Conservation (phyloP, 345 rosid species). For the Populus pruinosa region DNA sequence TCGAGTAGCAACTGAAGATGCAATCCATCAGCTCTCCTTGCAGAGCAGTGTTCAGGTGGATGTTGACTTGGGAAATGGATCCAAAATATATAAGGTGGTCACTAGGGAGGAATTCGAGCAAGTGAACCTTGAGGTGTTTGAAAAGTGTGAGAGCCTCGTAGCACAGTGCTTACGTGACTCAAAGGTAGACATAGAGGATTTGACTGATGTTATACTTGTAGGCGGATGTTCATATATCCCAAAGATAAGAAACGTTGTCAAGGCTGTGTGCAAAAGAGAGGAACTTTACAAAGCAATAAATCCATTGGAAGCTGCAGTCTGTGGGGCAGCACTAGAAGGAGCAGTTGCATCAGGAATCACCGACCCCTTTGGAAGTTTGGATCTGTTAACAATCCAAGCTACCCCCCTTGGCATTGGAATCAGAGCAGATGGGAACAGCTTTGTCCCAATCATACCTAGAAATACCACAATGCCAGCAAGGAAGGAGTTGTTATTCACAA, state of each 20-base stretch:
- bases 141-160: slow-evolving; percentile 57
- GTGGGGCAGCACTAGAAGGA: slow-evolving; percentile 86
- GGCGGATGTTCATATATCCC: slow-evolving; percentile 87
- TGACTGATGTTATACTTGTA: slow-evolving; percentile 66
- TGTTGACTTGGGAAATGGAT: slow-evolving; percentile 65
- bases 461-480: slow-evolving; percentile 77
- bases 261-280: slow-evolving; percentile 43
- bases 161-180: slow-evolving; percentile 69
- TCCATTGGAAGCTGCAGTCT: slow-evolving; percentile 71
- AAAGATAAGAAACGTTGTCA: slow-evolving; percentile 43
- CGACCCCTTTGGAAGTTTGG: slow-evolving; percentile 80
- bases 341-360: slow-evolving; percentile 81
- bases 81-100: slow-evolving; percentile 44
- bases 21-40: slow-evolving; percentile 59
- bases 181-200: slow-evolving; percentile 47
- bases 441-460: slow-evolving; percentile 59
- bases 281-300: slow-evolving; percentile 56
- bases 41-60: slow-evolving; percentile 46
- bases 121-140: slow-evolving; percentile 57
- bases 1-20: slow-evolving; percentile 74
- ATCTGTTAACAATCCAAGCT: slow-evolving; percentile 77
- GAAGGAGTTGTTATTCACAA: slow-evolving; percentile 64
- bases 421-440: slow-evolving; percentile 49
- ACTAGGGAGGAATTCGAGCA: slow-evolving; percentile 63
- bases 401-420: slow-evolving; percentile 70